Conservation (phyloP, 345 rosid species). For the Ailanthus altissimus region DNA sequence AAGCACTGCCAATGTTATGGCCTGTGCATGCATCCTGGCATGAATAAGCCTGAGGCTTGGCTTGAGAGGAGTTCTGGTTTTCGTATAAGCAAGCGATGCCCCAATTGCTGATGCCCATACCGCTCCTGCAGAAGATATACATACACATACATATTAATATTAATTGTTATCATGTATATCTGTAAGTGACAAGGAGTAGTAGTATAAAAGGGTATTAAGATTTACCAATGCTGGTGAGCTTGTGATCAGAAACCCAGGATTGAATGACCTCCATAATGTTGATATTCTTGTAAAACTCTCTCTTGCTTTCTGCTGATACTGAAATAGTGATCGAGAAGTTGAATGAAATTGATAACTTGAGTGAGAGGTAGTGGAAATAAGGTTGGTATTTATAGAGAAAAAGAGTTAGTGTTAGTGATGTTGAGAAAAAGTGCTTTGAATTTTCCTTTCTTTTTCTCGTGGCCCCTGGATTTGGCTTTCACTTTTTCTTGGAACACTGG, state of each 20-base stretch:
- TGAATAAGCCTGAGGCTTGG: conserved; percentile 73
- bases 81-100: conserved; percentile 57
- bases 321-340: too few relatives aligned
- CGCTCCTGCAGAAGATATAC: conserved; percentile 40
- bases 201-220: not conserved
- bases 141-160: not conserved
- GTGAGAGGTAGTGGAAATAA: not conserved
- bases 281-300: not conserved
- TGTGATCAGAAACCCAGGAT: conserved; percentile 69
- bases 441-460: not conserved
- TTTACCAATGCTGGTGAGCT: conserved; percentile 63
- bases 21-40: conserved; percentile 86
- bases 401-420: not conserved
- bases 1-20: conserved; percentile 64
- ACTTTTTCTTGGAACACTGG: conserved; percentile 35
- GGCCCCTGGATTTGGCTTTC: conserved; percentile 42
- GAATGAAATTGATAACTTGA: not conserved
- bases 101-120: conserved; percentile 65
- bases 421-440: conserved; percentile 12
- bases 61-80: conserved; percentile 51
- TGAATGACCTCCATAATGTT: conserved; percentile 54
- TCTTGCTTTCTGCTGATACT: not conserved
- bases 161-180: not conserved
- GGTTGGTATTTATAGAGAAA: conserved; percentile 26
- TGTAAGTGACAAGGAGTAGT: not conserved